Conservation (phyloP, 2,329 filamentous ascomycete genomes). For the Coniochaeta sp. region DNA sequence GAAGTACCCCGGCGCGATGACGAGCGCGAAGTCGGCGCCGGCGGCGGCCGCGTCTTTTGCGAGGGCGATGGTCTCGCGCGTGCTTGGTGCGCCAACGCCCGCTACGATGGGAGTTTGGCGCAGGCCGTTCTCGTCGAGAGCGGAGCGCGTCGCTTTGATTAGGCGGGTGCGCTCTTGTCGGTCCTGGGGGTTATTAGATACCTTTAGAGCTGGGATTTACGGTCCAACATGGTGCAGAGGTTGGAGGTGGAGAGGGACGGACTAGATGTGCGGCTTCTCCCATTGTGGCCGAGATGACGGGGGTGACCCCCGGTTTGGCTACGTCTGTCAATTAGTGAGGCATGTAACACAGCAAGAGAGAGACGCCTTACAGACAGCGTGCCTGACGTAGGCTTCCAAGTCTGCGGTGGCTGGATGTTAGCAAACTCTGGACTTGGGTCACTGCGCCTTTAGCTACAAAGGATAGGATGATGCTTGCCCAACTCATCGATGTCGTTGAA, state of each 20-base stretch:
- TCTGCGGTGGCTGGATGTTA: too few species aligned
- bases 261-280: background rate
- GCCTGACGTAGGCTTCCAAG: too few species aligned
- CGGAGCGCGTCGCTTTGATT: conserved; percentile 31
- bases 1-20: conserved; percentile 40
- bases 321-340: too few species aligned
- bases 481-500: too few species aligned
- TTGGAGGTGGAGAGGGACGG: too few species aligned
- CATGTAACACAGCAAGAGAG: too few species aligned
- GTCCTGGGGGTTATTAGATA: background rate
- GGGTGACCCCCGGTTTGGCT: too few species aligned
- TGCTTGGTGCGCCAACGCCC: conserved; percentile 40
- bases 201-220: background rate
- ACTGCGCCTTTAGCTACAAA: too few species aligned
- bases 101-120: conserved; percentile 36
- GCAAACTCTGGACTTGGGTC: too few species aligned
- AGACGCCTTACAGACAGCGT: too few species aligned
- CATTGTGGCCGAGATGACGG: background rate
- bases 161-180: conserved; percentile 30
- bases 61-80: conserved; percentile 37
- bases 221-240: too few species aligned
- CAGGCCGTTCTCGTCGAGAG: conserved; percentile 27
- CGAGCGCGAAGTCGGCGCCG: conserved; percentile 38
- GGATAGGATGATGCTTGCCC: too few species aligned
- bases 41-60: conserved; percentile 35